Evolutionary conservation across 495 filamentous ascomycete genomes (phyloP).

Genomic region (Talaromyces ruber): DNA sequence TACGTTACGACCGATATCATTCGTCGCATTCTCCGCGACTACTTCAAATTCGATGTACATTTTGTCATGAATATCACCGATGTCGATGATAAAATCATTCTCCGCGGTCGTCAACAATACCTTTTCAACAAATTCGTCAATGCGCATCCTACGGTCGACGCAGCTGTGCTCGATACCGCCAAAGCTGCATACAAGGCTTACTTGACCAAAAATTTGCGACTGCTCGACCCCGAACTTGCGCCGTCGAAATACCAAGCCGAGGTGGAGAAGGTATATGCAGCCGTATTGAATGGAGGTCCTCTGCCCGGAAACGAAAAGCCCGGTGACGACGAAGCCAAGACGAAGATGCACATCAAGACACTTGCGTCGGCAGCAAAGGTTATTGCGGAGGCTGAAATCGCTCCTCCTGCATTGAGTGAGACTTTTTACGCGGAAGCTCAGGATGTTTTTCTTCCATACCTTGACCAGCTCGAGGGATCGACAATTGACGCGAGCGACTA

Average conservation of each 20-base stretch:
- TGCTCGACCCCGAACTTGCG: constrained; percentile 37
- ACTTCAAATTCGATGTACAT: constrained; percentile 76
- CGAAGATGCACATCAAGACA: constrained; percentile 89
- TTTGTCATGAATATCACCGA: constrained; percentile 98
- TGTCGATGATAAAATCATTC: constrained; percentile 92
- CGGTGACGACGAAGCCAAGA: constrained; percentile 73
- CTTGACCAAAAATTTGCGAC: constrained; percentile 65
- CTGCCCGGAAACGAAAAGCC: constrained; percentile 53
- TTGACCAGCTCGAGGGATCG: constrained; percentile 69
- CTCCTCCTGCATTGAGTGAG: constrained; percentile 30
- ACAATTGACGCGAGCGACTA: constrained; percentile 69
- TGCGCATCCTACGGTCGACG: constrained; percentile 36
- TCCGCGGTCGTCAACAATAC: constrained; percentile 70
- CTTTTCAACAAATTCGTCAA: constrained; percentile 51
- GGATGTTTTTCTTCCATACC: constrained; percentile 74
- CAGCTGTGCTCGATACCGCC: constrained; percentile 45
- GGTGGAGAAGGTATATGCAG: constrained; percentile 53
- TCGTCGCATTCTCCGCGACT: constrained; percentile 73
- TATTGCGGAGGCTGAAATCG: constrained; percentile 34
- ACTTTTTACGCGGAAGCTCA: constrained; percentile 47
- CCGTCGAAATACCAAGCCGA: constrained; percentile 42
- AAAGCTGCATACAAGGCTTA: constrained; percentile 65
- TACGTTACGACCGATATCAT: constrained; percentile 94
- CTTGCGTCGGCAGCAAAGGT: constrained; percentile 52
- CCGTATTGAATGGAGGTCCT: constrained; percentile 41